These are phyloP conservation scores for Plasmodium billcollinsi DNA, from an alignment of 169 alveolate species.

Conservation along the genomic window DNA sequence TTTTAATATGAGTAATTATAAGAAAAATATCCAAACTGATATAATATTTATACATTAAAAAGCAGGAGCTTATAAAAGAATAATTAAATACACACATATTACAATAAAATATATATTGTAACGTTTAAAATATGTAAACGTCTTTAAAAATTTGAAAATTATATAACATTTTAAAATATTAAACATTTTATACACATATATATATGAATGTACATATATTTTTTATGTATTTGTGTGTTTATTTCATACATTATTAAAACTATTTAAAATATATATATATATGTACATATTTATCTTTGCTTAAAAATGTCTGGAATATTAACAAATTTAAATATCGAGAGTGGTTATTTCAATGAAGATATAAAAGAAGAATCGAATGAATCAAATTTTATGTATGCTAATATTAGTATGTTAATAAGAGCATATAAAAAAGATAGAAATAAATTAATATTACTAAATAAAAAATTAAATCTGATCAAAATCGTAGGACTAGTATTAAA, in stretches of 20 bases:
- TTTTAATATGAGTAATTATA: no score
- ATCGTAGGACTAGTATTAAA: conserved; percentile 66
- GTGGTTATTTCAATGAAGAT: conserved; percentile 76
- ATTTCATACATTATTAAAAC: no score
- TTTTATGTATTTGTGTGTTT: not conserved
- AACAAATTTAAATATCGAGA: conserved; percentile 56
- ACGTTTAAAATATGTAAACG: no score
- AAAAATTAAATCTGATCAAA: conserved; percentile 75
- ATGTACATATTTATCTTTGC: not conserved
- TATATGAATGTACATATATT: not conserved
- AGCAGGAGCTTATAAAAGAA: no score
- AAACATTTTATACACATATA: not conserved
- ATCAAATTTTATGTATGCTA: conserved; percentile 65
- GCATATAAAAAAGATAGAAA: conserved; percentile 71
- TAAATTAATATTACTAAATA: conserved; percentile 44
- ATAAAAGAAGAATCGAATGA: conserved; percentile 68
- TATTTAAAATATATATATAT: conserved; percentile 2
- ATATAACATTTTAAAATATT: no score
- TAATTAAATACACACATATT: no score
- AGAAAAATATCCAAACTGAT: no score
- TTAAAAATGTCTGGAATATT: conserved; percentile 21
- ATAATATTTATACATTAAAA: no score
- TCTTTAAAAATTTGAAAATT: no score
- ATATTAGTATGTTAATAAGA: conserved; percentile 62
- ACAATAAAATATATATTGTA: no score